A percentile compares a stretch with the other conserved stretches of the same genome.
These are phyloP conservation scores for Kuraishia cidri DNA, from an alignment of 805 yeast species.

Conservation along the genomic window DNA sequence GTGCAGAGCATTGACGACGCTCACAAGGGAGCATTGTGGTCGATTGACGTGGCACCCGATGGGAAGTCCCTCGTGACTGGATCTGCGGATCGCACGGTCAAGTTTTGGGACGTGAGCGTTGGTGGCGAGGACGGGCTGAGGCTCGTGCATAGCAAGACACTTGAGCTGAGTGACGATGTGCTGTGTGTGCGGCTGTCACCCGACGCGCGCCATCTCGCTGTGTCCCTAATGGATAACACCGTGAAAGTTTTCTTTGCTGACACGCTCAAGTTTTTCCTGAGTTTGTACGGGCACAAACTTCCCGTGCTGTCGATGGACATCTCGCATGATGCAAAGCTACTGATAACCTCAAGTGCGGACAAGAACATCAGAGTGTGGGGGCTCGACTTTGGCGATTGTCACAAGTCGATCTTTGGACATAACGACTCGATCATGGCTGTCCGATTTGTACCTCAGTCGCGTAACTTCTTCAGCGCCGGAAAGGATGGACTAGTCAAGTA, in stretches of 20 bases:
- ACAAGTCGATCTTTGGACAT: slow-evolving; percentile 92
- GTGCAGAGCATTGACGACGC: slow-evolving; percentile 67
- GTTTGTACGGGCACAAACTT: slow-evolving; percentile 91
- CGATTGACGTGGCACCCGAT: slow-evolving; percentile 77
- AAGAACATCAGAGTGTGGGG: slow-evolving; percentile 99
- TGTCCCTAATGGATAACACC: slow-evolving; percentile 85
- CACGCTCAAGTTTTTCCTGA: slow-evolving; percentile 76
- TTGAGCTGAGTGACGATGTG: slow-evolving; percentile 84
- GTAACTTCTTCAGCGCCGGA: slow-evolving; percentile 82
- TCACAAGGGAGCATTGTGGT: slow-evolving; percentile 82
- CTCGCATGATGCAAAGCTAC: slow-evolving; percentile 77
- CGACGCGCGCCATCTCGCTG: slow-evolving; percentile 68
- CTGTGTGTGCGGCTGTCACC: slow-evolving; percentile 74
- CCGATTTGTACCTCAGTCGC: slow-evolving; percentile 73
- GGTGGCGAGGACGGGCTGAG: slow-evolving; percentile 52
- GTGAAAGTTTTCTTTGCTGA: slow-evolving; percentile 90
- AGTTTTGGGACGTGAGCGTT: slow-evolving; percentile 80
- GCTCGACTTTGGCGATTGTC: slow-evolving; percentile 97
- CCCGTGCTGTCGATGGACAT: slow-evolving; percentile 93
- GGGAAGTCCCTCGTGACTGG: slow-evolving; percentile 85
- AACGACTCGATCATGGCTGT: slow-evolving; percentile 93
- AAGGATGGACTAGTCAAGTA: slow-evolving; percentile 87
- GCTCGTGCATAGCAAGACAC: slow-evolving; percentile 65
- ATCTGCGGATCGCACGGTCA: slow-evolving; percentile 85
- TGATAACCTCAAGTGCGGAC: slow-evolving; percentile 93